phyloP scores from a whole-genome alignment of 306 rosid genomes.

The Cicer pinnatifidum region DNA sequence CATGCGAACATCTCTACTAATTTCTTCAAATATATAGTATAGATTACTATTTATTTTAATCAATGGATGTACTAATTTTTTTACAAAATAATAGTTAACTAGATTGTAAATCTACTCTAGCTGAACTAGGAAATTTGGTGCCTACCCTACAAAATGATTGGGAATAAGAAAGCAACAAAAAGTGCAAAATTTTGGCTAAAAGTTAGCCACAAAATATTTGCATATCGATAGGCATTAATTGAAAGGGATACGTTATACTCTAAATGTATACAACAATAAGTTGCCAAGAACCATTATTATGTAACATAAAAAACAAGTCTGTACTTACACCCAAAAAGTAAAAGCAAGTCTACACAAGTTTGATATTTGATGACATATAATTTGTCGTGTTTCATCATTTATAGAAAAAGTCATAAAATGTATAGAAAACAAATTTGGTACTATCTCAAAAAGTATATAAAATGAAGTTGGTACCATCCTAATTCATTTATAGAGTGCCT shows the following conservation, averaged over 20 bases:
- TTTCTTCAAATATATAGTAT: neutral
- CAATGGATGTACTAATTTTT: neutral
- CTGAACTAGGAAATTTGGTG: constrained; percentile 17
- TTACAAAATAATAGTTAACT: neutral
- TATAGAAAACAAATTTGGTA: too few species aligned
- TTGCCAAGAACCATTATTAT: neutral
- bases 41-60: too few species aligned
- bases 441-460: too few species aligned
- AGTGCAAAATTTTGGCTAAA: constrained; percentile 38
- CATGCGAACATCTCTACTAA: neutral
- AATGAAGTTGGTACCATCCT: too few species aligned
- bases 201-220: constrained; percentile 16
- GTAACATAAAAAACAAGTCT: neutral
- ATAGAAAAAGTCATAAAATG: neutral
- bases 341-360: neutral
- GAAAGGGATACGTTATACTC: constrained; percentile 2
- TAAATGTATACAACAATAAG: neutral
- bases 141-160: constrained; percentile 37
- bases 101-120: constrained; percentile 22
- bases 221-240: neutral
- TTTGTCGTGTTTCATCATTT: constrained; percentile 9
- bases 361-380: neutral
- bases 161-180: constrained; percentile 15
- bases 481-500: too few species aligned
- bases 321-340: neutral